Conservation (phyloP, 1,139 yeast genomes). For the Kazachstania sp. region DNA sequence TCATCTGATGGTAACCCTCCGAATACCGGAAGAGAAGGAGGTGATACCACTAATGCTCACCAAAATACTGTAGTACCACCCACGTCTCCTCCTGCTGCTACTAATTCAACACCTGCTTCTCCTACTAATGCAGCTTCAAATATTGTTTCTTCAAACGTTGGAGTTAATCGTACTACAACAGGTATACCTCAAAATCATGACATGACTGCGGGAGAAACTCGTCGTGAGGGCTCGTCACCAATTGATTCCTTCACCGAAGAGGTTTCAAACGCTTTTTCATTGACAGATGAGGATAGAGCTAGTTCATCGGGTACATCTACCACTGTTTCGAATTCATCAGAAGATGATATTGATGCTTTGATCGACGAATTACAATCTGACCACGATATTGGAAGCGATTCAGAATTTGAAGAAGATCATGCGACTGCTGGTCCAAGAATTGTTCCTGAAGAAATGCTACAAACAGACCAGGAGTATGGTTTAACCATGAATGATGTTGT, state of each 20-base stretch:
- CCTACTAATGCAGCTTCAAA: too few species aligned
- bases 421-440: constrained; percentile 42
- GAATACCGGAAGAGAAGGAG: too few species aligned
- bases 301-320: neutral
- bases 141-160: too few species aligned
- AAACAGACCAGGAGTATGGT: constrained; percentile 80
- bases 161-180: too few species aligned
- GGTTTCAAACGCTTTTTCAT: neutral
- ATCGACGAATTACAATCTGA: constrained; percentile 84
- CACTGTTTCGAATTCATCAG: neutral
- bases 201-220: neutral
- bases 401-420: constrained; percentile 33
- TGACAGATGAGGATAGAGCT: neutral
- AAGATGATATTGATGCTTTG: constrained; percentile 81
- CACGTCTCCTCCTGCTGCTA: too few species aligned
- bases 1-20: too few species aligned
- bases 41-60: too few species aligned
- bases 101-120: too few species aligned
- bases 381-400: constrained; percentile 52
- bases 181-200: too few species aligned
- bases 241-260: neutral
- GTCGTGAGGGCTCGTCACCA: neutral
- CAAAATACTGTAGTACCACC: too few species aligned
- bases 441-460: constrained; percentile 64
- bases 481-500: constrained; percentile 70